A percentile compares a stretch with the other conserved stretches of the same genome.
phyloP scores from a whole-genome alignment of 2,329 filamentous ascomycete genomes.

The Aspergillus pseudoviridinutans region DNA sequence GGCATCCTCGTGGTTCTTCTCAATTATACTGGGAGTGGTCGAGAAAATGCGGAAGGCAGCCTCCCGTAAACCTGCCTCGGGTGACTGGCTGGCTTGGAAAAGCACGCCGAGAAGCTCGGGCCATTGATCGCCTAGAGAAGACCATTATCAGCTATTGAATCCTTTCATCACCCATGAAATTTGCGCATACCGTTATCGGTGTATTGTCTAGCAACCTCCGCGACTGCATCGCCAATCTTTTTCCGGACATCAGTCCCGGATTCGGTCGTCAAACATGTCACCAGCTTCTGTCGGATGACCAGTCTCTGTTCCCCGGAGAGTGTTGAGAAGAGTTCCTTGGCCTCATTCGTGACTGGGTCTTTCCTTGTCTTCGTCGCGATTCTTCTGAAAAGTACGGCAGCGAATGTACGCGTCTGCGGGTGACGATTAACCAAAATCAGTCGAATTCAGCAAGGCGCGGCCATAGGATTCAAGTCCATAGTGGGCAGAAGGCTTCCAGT shows the following conservation, averaged over 20 bases:
- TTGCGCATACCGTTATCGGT: constrained; percentile 73
- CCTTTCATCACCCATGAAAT: background rate
- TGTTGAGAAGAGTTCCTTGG: constrained; percentile 80
- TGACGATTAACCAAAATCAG: background rate
- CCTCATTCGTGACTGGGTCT: constrained; percentile 61
- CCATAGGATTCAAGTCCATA: background rate
- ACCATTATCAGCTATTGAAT: constrained; percentile 6
- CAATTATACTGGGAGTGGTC: constrained; percentile 90
- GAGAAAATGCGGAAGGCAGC: constrained; percentile 93
- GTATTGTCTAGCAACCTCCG: constrained; percentile 92
- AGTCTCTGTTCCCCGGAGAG: constrained; percentile 68
- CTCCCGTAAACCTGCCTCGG: constrained; percentile 79
- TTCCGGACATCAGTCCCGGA: constrained; percentile 72
- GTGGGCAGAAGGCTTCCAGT: background rate
- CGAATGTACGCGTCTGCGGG: constrained; percentile 76
- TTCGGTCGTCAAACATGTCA: constrained; percentile 73
- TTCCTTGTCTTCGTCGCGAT: constrained; percentile 89
- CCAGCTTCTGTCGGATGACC: constrained; percentile 77
- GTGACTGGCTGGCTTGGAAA: constrained; percentile 85
- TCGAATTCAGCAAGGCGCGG: background rate
- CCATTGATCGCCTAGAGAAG: constrained; percentile 70
- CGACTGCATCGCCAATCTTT: constrained; percentile 96
- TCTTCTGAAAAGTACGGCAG: constrained; percentile 88
- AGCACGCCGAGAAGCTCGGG: constrained; percentile 80
- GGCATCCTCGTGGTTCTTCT: constrained; percentile 90